Evolutionary conservation across 495 filamentous ascomycete species (phyloP).

Genomic region (Hypomontagnella monticulosa): DNA sequence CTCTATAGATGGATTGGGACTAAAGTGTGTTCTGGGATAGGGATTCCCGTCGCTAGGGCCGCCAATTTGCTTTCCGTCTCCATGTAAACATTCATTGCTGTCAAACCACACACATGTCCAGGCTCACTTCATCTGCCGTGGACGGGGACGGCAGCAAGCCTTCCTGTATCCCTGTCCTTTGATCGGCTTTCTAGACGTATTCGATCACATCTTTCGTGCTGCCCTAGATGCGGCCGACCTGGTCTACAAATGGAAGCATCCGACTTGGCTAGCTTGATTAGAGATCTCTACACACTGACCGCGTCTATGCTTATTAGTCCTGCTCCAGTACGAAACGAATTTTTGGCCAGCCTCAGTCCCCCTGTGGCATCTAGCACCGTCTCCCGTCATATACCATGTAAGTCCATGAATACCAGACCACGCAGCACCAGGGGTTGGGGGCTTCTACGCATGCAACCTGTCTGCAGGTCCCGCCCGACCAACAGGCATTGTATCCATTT

Average conservation of each 20-base stretch:
- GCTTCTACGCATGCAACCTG: constrained; percentile 20
- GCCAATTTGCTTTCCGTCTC: background rate
- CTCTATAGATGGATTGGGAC: too few species aligned
- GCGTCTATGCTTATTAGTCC: constrained; percentile 21
- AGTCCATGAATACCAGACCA: constrained; percentile 27
- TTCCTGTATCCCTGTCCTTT: constrained; percentile 22
- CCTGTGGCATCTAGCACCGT: constrained; percentile 1
- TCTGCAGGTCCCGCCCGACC: constrained; percentile 39
- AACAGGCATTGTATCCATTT: constrained; percentile 15
- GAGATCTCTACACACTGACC: constrained; percentile 18
- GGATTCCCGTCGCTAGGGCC: too few species aligned
- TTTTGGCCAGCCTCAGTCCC: constrained; percentile 19
- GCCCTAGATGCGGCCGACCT: constrained; percentile 9
- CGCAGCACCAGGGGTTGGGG: constrained; percentile 7
- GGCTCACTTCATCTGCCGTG: constrained; percentile 33
- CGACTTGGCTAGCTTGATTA: constrained; percentile 9
- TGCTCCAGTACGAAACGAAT: constrained; percentile 16
- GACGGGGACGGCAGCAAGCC: constrained; percentile 9
- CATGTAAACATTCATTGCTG: constrained; percentile 14
- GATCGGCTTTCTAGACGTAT: constrained; percentile 27
- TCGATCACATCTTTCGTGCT: constrained; percentile 15
- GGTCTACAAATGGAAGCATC: constrained; percentile 16
- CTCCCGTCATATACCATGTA: constrained; percentile 18
- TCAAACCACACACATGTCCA: constrained; percentile 11
- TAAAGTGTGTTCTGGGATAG: too few species aligned